Evolutionary conservation across 2,329 filamentous ascomycete genomes (phyloP).

Genomic region (Fusarium lateritium): DNA sequence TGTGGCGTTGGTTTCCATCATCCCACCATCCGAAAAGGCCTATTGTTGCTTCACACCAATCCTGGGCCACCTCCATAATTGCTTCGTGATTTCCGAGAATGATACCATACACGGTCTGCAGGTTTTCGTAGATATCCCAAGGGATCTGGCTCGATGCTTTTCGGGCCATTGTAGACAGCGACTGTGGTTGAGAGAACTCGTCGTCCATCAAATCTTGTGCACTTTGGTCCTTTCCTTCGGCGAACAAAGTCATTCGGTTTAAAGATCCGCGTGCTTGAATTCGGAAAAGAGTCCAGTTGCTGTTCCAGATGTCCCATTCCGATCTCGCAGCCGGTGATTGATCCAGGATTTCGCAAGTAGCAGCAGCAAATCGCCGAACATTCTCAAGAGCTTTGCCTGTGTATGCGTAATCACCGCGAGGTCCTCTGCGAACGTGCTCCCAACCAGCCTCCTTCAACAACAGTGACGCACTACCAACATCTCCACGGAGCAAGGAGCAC

Average conservation of each 20-base stretch:
- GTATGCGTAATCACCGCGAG: slow-evolving; percentile 77
- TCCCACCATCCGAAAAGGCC: slow-evolving; percentile 94
- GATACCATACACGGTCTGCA: slow-evolving; percentile 85
- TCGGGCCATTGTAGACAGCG: slow-evolving; percentile 76
- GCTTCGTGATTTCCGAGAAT: slow-evolving; percentile 82
- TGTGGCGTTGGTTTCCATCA: slow-evolving; percentile 72
- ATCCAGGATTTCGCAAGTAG: slow-evolving; percentile 78
- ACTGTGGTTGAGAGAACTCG: slow-evolving; percentile 60
- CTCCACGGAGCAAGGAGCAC: slow-evolving; percentile 80
- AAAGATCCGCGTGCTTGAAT: slow-evolving; percentile 79
- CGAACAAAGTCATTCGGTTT: slow-evolving; percentile 81
- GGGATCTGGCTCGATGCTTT: slow-evolving; percentile 90
- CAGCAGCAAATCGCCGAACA: slow-evolving; percentile 79
- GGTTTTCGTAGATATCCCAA: slow-evolving; percentile 89
- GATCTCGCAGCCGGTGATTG: slow-evolving; percentile 78
- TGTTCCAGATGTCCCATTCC: slow-evolving; percentile 87
- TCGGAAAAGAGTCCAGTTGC: slow-evolving; percentile 88
- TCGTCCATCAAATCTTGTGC: slow-evolving; percentile 51
- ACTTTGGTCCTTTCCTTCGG: slow-evolving; percentile 77
- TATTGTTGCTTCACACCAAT: slow-evolving; percentile 93
- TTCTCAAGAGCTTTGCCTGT: slow-evolving; percentile 82
- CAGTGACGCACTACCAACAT: slow-evolving; percentile 75
- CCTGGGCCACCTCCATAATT: slow-evolving; percentile 82
- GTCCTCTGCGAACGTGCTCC: slow-evolving; percentile 79
- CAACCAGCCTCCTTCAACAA: slow-evolving; percentile 84